Percentiles rank a stretch among this genome's conserved stretches.
Evolutionary conservation across 768 basidiomycete species (phyloP).

Genomic region (Amanita rimosa): DNA sequence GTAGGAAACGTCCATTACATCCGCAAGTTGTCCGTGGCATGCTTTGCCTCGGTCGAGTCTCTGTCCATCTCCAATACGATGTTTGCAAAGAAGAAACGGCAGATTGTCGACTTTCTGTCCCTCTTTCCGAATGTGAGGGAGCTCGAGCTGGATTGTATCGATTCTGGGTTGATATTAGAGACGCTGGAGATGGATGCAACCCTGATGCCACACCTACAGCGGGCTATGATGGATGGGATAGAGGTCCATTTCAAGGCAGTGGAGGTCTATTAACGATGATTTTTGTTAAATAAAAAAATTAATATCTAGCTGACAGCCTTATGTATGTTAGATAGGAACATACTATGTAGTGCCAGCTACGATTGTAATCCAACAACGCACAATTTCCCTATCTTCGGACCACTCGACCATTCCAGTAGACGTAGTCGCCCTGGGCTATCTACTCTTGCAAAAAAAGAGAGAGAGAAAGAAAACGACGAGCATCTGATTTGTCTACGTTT

Average conservation of each 20-base stretch:
- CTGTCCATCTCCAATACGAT: constrained; percentile 1
- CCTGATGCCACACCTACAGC: not conserved
- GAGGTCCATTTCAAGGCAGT: not conserved
- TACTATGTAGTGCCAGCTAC: too few relatives aligned
- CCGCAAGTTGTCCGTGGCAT: not conserved
- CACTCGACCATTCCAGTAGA: too few relatives aligned
- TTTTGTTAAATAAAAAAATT: too few relatives aligned
- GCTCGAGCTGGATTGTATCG: constrained; percentile 1
- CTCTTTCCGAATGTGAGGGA: constrained; percentile 3
- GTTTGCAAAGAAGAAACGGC: not conserved
- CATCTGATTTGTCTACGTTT: too few relatives aligned
- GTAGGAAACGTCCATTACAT: not conserved
- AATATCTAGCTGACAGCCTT: too few relatives aligned
- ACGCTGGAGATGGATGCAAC: not conserved
- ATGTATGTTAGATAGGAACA: too few relatives aligned
- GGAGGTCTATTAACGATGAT: not conserved
- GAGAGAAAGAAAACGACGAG: too few relatives aligned
- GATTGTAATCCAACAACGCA: too few relatives aligned
- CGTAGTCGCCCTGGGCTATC: too few relatives aligned
- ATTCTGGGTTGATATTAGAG: not conserved
- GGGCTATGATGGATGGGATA: not conserved
- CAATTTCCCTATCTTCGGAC: too few relatives aligned
- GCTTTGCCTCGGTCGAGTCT: constrained; percentile 1
- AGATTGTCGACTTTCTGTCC: constrained; percentile 1
- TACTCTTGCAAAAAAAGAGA: too few relatives aligned